A percentile compares a stretch with the other conserved stretches of the same genome.
These are phyloP conservation scores for Zangia roseola DNA, from an alignment of 768 basidiomycete genomes.

Conservation along the genomic window DNA sequence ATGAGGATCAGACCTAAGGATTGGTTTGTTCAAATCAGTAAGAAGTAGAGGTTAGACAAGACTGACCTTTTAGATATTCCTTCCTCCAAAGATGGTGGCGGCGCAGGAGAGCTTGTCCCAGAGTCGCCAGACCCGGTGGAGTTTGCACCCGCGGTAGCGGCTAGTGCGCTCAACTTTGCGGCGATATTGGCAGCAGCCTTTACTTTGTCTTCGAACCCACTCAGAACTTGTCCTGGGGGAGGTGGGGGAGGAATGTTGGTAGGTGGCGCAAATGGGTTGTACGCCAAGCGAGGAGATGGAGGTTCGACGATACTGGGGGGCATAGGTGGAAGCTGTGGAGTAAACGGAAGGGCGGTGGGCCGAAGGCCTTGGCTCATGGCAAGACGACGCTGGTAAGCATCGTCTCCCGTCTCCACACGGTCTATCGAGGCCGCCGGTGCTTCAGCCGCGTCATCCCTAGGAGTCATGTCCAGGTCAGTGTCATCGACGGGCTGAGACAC, in stretches of 20 bases:
- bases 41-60: neutral
- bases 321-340: constrained; percentile 23
- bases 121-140: constrained; percentile 26
- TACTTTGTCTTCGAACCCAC: constrained; percentile 60
- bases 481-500: constrained; percentile 21
- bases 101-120: constrained; percentile 23
- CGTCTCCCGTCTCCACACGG: constrained; percentile 55
- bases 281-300: constrained; percentile 56
- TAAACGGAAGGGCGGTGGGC: constrained; percentile 28
- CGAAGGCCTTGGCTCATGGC: constrained; percentile 49
- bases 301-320: constrained; percentile 20
- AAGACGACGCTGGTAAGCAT: constrained; percentile 62
- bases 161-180: constrained; percentile 65
- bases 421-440: neutral
- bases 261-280: constrained; percentile 69
- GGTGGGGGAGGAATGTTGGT: constrained; percentile 59
- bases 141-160: constrained; percentile 26
- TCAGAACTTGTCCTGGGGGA: constrained; percentile 46
- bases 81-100: constrained; percentile 35
- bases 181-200: constrained; percentile 84
- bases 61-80: constrained; percentile 16
- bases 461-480: constrained; percentile 18
- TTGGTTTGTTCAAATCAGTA: neutral
- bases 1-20: constrained; percentile 55
- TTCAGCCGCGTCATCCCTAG: constrained; percentile 5